Evolutionary conservation across 768 basidiomycete species (phyloP).

Genomic region (Pholiota molesta): DNA sequence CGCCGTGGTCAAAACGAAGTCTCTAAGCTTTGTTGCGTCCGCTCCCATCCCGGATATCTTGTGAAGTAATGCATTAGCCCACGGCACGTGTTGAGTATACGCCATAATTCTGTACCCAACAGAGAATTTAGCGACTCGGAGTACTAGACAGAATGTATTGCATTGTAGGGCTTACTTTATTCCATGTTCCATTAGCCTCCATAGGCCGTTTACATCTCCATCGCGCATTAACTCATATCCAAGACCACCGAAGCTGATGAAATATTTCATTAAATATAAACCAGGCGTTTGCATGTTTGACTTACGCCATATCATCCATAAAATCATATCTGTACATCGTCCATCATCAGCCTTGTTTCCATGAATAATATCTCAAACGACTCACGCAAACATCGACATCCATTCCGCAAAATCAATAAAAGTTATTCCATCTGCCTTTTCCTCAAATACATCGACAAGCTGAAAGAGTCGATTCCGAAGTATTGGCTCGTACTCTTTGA

Average conservation of each 20-base stretch:
- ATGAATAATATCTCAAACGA: not conserved
- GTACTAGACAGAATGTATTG: not conserved
- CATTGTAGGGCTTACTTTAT: not conserved
- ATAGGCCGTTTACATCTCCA: constrained; percentile 11
- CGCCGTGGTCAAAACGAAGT: constrained; percentile 1
- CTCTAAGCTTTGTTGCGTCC: not conserved
- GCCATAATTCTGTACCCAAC: not conserved
- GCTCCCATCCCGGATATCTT: constrained; percentile 1
- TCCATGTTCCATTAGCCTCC: constrained; percentile 11
- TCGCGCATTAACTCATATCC: constrained; percentile 14
- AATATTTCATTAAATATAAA: not conserved
- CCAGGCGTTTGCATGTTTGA: not conserved
- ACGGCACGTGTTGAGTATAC: constrained; percentile 10
- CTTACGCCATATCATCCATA: constrained; percentile 13
- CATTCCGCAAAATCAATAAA: constrained; percentile 5
- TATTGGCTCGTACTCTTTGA: constrained; percentile 6
- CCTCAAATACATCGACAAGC: not conserved
- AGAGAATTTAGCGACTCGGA: not conserved
- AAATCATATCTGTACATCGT: constrained; percentile 7
- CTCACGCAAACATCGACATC: constrained; percentile 11
- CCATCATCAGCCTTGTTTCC: not conserved
- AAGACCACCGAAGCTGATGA: constrained; percentile 8
- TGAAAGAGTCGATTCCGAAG: constrained; percentile 5
- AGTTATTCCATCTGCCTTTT: not conserved
- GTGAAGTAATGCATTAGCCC: constrained; percentile 2